Evolutionary conservation across 441 rosid genomes (phyloP).

Genomic region (Melastoma candidum): DNA sequence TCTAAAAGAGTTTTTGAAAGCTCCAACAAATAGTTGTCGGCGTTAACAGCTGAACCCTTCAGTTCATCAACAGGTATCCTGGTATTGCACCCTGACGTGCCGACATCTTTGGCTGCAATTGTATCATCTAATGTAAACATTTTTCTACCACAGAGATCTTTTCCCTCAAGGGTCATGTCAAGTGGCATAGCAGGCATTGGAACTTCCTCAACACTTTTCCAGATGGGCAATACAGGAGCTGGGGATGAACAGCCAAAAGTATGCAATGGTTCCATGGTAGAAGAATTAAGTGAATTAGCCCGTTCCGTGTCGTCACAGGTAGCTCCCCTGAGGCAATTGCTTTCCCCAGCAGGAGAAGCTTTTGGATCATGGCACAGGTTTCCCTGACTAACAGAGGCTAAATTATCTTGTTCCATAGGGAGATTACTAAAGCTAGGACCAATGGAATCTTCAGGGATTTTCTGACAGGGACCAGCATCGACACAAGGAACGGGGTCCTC

Average conservation of each 20-base stretch:
- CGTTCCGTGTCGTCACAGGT: slow-evolving; percentile 29
- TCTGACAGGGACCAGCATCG: slow-evolving; percentile 15
- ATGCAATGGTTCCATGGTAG: slow-evolving; percentile 29
- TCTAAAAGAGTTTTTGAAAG: slow-evolving; percentile 49
- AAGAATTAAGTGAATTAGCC: slow-evolving; percentile 29
- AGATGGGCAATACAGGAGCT: slow-evolving; percentile 33
- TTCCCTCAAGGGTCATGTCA: slow-evolving; percentile 20
- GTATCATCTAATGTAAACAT: slow-evolving; percentile 22
- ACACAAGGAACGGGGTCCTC: slow-evolving; percentile 19
- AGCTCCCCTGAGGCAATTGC: slow-evolving; percentile 19
- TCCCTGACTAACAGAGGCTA: not conserved
- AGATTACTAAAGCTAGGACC: slow-evolving; percentile 25
- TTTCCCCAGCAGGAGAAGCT: slow-evolving; percentile 17
- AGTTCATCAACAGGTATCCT: slow-evolving; percentile 30
- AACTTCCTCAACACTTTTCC: slow-evolving; percentile 38
- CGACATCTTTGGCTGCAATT: slow-evolving; percentile 15
- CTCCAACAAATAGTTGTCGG: slow-evolving; percentile 53
- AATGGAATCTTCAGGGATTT: slow-evolving; percentile 22
- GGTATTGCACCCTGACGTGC: slow-evolving; percentile 28
- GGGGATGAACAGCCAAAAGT: slow-evolving; percentile 34
- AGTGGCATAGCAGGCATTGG: slow-evolving; percentile 25
- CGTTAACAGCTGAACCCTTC: slow-evolving; percentile 24
- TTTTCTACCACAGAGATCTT: slow-evolving; percentile 23
- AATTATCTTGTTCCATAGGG: slow-evolving; percentile 31
- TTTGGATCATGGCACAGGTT: slow-evolving; percentile 1